A percentile compares a stretch with the other conserved stretches of the same genome.
These are phyloP conservation scores for Cordyceps farinosa DNA, from an alignment of 2,329 filamentous ascomycete species.

Conservation along the genomic window DNA sequence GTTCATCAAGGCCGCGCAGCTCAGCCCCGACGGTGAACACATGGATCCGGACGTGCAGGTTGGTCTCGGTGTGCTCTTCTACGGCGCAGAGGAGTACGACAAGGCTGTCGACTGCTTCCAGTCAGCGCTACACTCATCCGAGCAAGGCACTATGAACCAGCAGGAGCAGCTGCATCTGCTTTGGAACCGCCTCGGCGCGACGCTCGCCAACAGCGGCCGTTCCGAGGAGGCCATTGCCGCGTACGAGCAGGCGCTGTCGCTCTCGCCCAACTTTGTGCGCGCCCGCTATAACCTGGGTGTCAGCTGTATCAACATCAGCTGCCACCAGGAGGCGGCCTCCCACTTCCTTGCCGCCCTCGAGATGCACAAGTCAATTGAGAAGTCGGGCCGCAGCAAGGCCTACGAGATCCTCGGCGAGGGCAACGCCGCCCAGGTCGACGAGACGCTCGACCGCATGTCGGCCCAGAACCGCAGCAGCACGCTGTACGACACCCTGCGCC, in stretches of 20 bases:
- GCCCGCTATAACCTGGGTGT: slow-evolving; percentile 96
- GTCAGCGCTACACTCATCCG: slow-evolving; percentile 79
- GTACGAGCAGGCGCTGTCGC: slow-evolving; percentile 85
- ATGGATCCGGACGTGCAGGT: slow-evolving; percentile 99
- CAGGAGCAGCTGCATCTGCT: slow-evolving; percentile 85
- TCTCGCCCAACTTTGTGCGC: slow-evolving; percentile 94
- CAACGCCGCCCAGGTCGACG: slow-evolving; percentile 50
- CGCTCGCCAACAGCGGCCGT: slow-evolving; percentile 88
- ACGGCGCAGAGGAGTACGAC: slow-evolving; percentile 95
- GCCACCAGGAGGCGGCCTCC: slow-evolving; percentile 86
- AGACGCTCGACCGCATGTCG: slow-evolving; percentile 79
- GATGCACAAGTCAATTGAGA: slow-evolving; percentile 94
- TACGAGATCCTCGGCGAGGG: slow-evolving; percentile 70
- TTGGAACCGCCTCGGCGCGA: slow-evolving; percentile 96
- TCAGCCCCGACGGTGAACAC: slow-evolving; percentile 85
- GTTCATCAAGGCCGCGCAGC: slow-evolving; percentile 88
- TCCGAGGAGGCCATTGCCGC: slow-evolving; percentile 95
- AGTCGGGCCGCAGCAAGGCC: slow-evolving; percentile 77
- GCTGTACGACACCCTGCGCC: slow-evolving; percentile 85
- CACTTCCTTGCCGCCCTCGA: slow-evolving; percentile 87
- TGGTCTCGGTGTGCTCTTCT: slow-evolving; percentile 93
- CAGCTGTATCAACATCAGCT: slow-evolving; percentile 95
- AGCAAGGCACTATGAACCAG: slow-evolving; percentile 79
- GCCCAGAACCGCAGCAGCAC: slow-evolving; percentile 96
- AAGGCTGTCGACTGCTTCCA: slow-evolving; percentile 99